A percentile compares a stretch with the other conserved stretches of the same genome.
phyloP scores from a whole-genome alignment of 306 rosid genomes.

The Dryas alaskensis region DNA sequence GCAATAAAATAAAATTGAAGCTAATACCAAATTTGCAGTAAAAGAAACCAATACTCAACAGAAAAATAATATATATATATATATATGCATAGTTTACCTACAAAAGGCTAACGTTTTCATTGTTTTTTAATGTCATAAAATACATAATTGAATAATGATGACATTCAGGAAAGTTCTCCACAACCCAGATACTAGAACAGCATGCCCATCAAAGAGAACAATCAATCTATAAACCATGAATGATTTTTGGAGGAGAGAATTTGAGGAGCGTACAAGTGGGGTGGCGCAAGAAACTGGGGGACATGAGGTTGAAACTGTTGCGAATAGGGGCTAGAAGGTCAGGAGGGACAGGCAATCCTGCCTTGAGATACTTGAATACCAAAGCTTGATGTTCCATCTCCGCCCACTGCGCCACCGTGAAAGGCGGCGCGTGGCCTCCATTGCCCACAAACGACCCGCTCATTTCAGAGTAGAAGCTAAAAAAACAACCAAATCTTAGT shows the following conservation, averaged over 20 bases:
- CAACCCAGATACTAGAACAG: neutral
- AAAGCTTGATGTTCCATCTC: conserved; percentile 81
- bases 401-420: conserved; percentile 71
- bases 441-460: conserved; percentile 24
- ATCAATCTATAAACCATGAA: neutral
- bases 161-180: neutral
- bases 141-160: neutral
- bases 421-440: conserved; percentile 34
- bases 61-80: neutral
- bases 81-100: too few species aligned
- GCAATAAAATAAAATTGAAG: neutral
- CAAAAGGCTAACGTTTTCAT: neutral
- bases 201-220: neutral
- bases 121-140: neutral
- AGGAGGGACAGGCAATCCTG: conserved; percentile 62
- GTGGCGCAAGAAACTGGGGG: conserved; percentile 46
- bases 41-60: neutral
- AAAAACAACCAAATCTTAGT: conserved; percentile 1
- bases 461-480: conserved; percentile 9
- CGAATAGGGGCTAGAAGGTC: conserved; percentile 65
- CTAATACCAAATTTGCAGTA: neutral
- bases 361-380: conserved; percentile 67
- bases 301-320: conserved; percentile 50
- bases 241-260: neutral
- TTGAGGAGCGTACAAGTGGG: conserved; percentile 30